These are phyloP conservation scores for Corchorus olitorius DNA, from an alignment of 345 rosid genomes.

Conservation along the genomic window DNA sequence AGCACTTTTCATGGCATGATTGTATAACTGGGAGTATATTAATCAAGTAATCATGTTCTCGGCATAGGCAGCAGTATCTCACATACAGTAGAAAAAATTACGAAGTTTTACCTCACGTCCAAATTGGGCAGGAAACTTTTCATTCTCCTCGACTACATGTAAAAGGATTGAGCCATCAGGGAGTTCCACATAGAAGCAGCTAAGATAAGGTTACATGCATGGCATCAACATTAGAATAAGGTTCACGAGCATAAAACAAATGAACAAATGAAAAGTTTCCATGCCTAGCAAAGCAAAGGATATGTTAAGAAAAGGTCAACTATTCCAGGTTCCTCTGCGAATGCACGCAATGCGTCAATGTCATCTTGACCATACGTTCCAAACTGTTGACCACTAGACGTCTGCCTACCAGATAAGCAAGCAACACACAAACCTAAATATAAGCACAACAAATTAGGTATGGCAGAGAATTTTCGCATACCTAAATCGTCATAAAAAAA, in stretches of 20 bases:
- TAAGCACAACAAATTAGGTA: slow-evolving; percentile 30
- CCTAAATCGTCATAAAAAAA: background rate
- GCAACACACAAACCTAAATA: slow-evolving; percentile 72
- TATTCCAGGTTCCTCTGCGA: slow-evolving; percentile 85
- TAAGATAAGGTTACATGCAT: slow-evolving; percentile 66
- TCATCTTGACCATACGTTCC: slow-evolving; percentile 85
- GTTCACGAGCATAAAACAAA: slow-evolving; percentile 79
- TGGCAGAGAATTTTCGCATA: background rate
- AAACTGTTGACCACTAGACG: slow-evolving; percentile 51
- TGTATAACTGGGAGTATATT: no score
- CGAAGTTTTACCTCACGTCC: slow-evolving; percentile 75
- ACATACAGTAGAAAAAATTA: background rate
- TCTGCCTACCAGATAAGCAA: slow-evolving; percentile 83
- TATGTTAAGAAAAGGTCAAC: slow-evolving; percentile 84
- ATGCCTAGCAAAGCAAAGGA: slow-evolving; percentile 47
- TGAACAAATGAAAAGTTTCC: background rate
- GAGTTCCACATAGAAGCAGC: slow-evolving; percentile 80
- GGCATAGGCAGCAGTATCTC: background rate
- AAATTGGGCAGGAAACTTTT: slow-evolving; percentile 82
- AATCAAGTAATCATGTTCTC: no score
- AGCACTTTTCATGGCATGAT: background rate
- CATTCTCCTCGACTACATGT: slow-evolving; percentile 70
- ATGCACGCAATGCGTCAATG: slow-evolving; percentile 87
- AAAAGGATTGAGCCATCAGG: slow-evolving; percentile 67
- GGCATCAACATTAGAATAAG: slow-evolving; percentile 71